Conservation (phyloP, 1,284 basidiomycete genomes). For the Mrakiaceae sp. region DNA sequence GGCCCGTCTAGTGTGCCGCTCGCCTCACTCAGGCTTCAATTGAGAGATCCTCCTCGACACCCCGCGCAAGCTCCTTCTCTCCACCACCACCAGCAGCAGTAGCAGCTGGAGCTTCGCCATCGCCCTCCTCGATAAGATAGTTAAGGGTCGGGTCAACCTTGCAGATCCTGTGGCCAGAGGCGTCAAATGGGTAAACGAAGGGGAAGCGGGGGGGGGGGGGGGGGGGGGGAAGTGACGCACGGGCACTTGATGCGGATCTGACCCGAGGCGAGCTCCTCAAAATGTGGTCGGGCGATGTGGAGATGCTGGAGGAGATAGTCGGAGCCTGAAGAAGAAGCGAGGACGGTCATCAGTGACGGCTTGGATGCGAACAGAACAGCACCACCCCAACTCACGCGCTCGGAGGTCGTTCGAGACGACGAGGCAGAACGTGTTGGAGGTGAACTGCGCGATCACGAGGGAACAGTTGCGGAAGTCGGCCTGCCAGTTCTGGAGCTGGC, state of each 20-base stretch:
- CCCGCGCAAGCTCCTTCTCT: too few relatives aligned
- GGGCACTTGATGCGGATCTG: conserved; percentile 10
- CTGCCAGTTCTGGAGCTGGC: conserved; percentile 44
- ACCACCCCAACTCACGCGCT: conserved; percentile 49
- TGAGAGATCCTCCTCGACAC: too few relatives aligned
- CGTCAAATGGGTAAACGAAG: too few relatives aligned
- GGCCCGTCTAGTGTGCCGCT: too few relatives aligned
- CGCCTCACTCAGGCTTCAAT: too few relatives aligned
- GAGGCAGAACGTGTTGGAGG: conserved; percentile 86
- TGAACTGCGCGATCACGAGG: conserved; percentile 88
- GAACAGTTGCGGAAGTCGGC: conserved; percentile 62
- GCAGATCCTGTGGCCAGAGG: too few relatives aligned
- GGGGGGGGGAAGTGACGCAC: neutral
- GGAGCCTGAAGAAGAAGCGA: neutral
- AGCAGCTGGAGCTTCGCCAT: too few relatives aligned
- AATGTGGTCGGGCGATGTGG: conserved; percentile 10
- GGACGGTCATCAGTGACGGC: neutral
- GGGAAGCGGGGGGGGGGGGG: too few relatives aligned
- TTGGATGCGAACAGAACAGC: neutral
- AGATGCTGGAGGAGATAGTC: conserved; percentile 6
- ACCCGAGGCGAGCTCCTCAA: conserved; percentile 14
- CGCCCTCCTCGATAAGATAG: too few relatives aligned
- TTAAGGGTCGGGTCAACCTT: too few relatives aligned
- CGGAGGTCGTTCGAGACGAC: conserved; percentile 76
- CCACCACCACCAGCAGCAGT: too few relatives aligned